A percentile compares a stretch with the other conserved stretches of the same genome.
These are phyloP conservation scores for Reutealis trisperma DNA, from an alignment of 345 rosid genomes.

Conservation along the genomic window DNA sequence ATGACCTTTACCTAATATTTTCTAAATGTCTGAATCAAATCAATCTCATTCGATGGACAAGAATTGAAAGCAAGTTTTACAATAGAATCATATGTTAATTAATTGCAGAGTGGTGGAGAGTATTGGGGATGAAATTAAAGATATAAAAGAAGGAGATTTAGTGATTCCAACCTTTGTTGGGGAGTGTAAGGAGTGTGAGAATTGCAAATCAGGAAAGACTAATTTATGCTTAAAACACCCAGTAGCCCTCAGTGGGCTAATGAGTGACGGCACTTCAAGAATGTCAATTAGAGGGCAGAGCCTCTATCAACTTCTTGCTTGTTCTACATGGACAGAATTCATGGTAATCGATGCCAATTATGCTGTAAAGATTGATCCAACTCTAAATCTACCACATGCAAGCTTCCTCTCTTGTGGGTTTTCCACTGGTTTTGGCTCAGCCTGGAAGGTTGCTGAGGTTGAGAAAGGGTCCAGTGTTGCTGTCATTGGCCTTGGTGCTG, in stretches of 20 bases:
- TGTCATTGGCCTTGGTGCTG: slow-evolving; percentile 75
- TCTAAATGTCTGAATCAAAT: too few relatives aligned
- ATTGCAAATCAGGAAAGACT: slow-evolving; percentile 43
- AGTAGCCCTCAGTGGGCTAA: slow-evolving; percentile 31
- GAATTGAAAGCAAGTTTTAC: too few relatives aligned
- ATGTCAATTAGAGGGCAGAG: slow-evolving; percentile 50
- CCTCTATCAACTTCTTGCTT: slow-evolving; percentile 44
- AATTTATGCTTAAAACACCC: slow-evolving; percentile 58
- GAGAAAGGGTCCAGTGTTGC: slow-evolving; percentile 57
- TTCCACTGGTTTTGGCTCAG: slow-evolving; percentile 72
- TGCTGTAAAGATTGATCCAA: slow-evolving; percentile 50
- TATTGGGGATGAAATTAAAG: slow-evolving; percentile 56
- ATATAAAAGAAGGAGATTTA: slow-evolving; percentile 51
- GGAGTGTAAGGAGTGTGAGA: slow-evolving; percentile 61
- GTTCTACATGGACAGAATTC: slow-evolving; percentile 71
- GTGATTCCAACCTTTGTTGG: slow-evolving; percentile 53
- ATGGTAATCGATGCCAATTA: slow-evolving; percentile 49
- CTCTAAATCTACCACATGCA: slow-evolving; percentile 37
- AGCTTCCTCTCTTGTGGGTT: slow-evolving; percentile 68
- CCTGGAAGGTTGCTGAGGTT: slow-evolving; percentile 65
- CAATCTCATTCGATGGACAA: too few relatives aligned
- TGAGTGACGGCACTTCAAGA: slow-evolving; percentile 58
- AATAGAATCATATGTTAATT: too few relatives aligned
- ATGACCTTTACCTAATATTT: too few relatives aligned
- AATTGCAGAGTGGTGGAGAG: slow-evolving; percentile 57